phyloP scores from a whole-genome alignment of 2,329 filamentous ascomycete species.

The Piedraia hortae region DNA sequence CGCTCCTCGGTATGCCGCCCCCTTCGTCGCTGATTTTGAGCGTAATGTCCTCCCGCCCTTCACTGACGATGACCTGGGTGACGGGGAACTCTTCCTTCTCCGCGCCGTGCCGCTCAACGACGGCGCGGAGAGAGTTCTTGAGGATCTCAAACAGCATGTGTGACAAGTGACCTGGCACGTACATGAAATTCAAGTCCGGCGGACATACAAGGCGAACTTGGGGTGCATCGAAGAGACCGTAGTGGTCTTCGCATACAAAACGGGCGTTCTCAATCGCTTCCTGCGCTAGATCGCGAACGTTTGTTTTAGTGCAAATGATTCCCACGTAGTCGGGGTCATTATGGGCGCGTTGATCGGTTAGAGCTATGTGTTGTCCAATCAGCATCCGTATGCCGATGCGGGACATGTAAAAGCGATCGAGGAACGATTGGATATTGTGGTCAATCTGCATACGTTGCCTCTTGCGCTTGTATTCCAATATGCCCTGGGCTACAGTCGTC shows the following conservation, averaged over 20 bases:
- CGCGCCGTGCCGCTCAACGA: conserved; percentile 81
- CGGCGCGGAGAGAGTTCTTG: conserved; percentile 91
- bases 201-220: conserved; percentile 93
- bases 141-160: conserved; percentile 99
- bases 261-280: conserved; percentile 96
- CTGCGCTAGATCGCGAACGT: conserved; percentile 76
- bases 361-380: conserved; percentile 89
- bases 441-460: conserved; percentile 96
- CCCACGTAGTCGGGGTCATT: conserved; percentile 85
- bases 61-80: conserved; percentile 90
- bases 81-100: conserved; percentile 91
- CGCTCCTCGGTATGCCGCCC: conserved; percentile 73
- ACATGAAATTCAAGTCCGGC: conserved; percentile 81
- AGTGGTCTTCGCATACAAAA: conserved; percentile 98
- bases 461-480: conserved; percentile 90
- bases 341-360: conserved; percentile 76
- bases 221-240: conserved; percentile 85
- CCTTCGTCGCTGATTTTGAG: conserved; percentile 97
- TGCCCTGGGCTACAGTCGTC: conserved; percentile 91
- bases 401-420: conserved; percentile 99
- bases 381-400: conserved; percentile 98
- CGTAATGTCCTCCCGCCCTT: conserved; percentile 94
- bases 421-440: conserved; percentile 84
- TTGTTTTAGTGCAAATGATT: conserved; percentile 97
- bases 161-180: conserved; percentile 90